Conservation (phyloP, 1,284 basidiomycete genomes). For the Papiliotrema laurentii region DNA sequence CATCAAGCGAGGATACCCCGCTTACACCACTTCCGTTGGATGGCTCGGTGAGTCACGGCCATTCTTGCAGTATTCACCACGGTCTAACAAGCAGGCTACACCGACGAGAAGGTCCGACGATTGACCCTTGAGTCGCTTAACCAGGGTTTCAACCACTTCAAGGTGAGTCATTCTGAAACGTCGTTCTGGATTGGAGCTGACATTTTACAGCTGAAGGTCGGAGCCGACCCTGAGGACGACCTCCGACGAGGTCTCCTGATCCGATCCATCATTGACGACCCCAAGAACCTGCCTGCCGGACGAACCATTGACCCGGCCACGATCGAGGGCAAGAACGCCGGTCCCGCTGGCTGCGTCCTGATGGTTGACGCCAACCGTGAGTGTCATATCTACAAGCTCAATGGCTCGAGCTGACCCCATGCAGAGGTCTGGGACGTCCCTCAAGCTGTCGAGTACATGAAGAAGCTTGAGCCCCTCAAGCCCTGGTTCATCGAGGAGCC, state of each 20-base stretch:
- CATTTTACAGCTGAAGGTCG: constrained; percentile 73
- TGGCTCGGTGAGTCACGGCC: constrained; percentile 64
- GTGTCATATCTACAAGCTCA: not conserved
- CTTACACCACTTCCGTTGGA: constrained; percentile 90
- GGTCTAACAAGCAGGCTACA: constrained; percentile 56
- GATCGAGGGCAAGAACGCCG: constrained; percentile 82
- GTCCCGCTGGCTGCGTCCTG: constrained; percentile 84
- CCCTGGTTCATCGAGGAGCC: constrained; percentile 99
- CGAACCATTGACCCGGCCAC: constrained; percentile 60
- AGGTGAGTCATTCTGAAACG: constrained; percentile 46
- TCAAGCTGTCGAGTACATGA: constrained; percentile 87
- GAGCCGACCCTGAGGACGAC: constrained; percentile 74
- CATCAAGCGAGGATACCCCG: constrained; percentile 68
- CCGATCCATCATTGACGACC: constrained; percentile 89
- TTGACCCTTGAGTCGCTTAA: constrained; percentile 80
- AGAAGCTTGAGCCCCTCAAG: constrained; percentile 69
- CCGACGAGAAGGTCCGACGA: constrained; percentile 81
- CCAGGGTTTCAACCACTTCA: constrained; percentile 91
- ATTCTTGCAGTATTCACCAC: not conserved
- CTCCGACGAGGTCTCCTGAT: constrained; percentile 81
- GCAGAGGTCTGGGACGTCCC: constrained; percentile 82
- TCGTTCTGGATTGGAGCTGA: constrained; percentile 1
- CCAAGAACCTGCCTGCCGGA: constrained; percentile 49
- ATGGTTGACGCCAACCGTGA: constrained; percentile 95
- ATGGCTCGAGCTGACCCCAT: not conserved